Evolutionary conservation across 768 basidiomycete species (phyloP), one percentile per base, ranked within the genome.

Genomic region (Plicaturopsis crispa): DNA sequence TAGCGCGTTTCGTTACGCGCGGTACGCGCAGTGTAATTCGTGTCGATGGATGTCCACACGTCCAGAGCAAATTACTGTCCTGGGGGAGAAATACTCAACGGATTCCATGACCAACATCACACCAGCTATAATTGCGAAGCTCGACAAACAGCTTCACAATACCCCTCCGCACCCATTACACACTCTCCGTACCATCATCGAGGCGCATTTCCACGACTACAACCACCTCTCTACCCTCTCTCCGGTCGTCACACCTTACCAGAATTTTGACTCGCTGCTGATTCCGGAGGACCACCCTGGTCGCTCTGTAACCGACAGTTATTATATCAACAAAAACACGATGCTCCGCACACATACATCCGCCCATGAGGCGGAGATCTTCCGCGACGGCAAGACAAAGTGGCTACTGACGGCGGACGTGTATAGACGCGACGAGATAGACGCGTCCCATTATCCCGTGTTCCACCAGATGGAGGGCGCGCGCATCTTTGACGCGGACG

Each of bases 401-500:
- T 99, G 93, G 88, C 69, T 99, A 22, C 69, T 98, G 17, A 86
- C 91, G 6, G 92, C 96, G 21, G 96, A 99, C 65, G 96, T 99
- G 37, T 99, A 98, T 61, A 67, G 96, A 35, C 78, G 96, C 50
- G 96, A 99, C 72, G 96, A 98, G 62, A 98, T 99, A 45, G 96
- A 99, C 64, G 73, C 77, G 10, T 87, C 85, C 6, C 96, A 99
- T 56, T 96, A 97, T 57, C 96, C 96, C 4, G 88, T 96, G 24
- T 99, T 99, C 55, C 96, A 99, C 61, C 96, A 99, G 63, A 89
- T 96, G 63, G 96, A 99, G 56, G 96, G 94, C 21, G 90, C 92
- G 10, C 66, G 79, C 22, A 79, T 97, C 39, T 89, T 91, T 56
- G 60, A 71, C 23, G 71, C 75, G 17, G 67, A 83, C 45, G 51